Base-by-base conservation (phyloP, 805 yeast species). In the Teunomyces atbi region DNA sequence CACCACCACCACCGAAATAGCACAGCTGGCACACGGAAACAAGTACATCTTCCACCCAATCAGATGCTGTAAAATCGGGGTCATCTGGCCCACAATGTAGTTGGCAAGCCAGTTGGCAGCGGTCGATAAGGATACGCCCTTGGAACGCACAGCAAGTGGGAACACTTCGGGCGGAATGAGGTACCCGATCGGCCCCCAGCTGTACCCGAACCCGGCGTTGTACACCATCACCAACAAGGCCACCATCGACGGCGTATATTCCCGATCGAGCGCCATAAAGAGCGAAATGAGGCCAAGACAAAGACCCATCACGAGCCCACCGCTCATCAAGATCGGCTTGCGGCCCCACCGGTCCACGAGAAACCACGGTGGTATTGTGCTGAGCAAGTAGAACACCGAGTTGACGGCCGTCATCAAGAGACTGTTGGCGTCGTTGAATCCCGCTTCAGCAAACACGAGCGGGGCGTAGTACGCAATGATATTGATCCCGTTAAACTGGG, bases 381-480 rank as follows among this genome's bases (percentile, higher is more conserved):
- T 64, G 23, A 61, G 51, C 23, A 71, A 60, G 51, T 72, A 72
- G 5, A 73, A 67, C 20, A 70, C 46, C 11, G 69, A 66, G 45
- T 72, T 72, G 44, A 73, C 59, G 7, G 76, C 77, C 3, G 77
- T 71, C 76, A 73, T 71, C 18, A 73, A 52, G 33, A 73, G 57
- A 1, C 77, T 76, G 43, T 66, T 61, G 32, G 72, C 60, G 49
- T 71, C 66, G 49, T 61, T 69, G 57, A 71, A 72, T 7, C 77
- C 77, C 1, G 77, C 77, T 27, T 68, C 61, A 47, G 72, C 74
- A 52, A 77, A 79, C 41, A 80, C 78, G 57, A 77, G 68, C 4
- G 83, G 82, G 0, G 84, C 83, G 52, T 80, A 81, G 56, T 79
- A 81, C 0, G 80, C 72, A 34, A 81, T 76, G 45, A 81, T 70